Conservation (phyloP, 2,329 filamentous ascomycete genomes). For the Purpureocillium lavendulum region DNA sequence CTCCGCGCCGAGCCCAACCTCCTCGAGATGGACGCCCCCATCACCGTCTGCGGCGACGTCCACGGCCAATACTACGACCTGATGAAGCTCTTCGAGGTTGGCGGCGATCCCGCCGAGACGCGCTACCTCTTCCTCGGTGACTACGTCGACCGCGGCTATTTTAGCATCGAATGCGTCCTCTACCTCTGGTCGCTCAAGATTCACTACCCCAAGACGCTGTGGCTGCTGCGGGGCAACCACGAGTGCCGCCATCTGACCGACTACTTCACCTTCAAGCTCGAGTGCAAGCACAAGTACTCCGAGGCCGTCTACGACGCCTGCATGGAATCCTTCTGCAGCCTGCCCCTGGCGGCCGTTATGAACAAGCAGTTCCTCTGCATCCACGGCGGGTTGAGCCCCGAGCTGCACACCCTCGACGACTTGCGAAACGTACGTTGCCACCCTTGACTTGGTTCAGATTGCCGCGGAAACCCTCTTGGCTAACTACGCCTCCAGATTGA, state of each 20-base stretch:
- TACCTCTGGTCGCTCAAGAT: constrained; percentile 99
- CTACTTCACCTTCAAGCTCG: constrained; percentile 99
- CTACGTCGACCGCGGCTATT: constrained; percentile 97
- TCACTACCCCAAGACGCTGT: constrained; percentile 95
- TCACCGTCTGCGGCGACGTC: constrained; percentile 96
- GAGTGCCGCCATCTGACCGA: constrained; percentile 98
- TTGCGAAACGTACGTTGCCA: constrained; percentile 65
- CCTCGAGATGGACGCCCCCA: constrained; percentile 98
- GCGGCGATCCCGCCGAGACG: constrained; percentile 92
- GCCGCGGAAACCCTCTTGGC: neutral
- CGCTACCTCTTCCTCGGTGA: constrained; percentile 95
- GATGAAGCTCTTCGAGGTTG: constrained; percentile 99
- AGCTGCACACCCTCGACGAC: constrained; percentile 92
- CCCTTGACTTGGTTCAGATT: neutral
- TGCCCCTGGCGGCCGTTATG: constrained; percentile 94
- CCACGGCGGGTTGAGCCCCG: constrained; percentile 90
- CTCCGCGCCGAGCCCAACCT: constrained; percentile 88
- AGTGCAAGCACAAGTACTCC: constrained; percentile 99
- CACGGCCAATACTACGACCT: constrained; percentile 99
- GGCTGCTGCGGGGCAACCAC: constrained; percentile 95
- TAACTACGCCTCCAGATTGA: constrained; percentile 58
- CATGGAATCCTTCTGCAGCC: constrained; percentile 93
- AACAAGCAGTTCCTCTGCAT: constrained; percentile 99
- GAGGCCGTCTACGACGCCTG: constrained; percentile 94
- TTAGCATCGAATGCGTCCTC: constrained; percentile 97